Evolutionary conservation across 2,329 filamentous ascomycete species (phyloP).

Genomic region (Penicillium sp.): DNA sequence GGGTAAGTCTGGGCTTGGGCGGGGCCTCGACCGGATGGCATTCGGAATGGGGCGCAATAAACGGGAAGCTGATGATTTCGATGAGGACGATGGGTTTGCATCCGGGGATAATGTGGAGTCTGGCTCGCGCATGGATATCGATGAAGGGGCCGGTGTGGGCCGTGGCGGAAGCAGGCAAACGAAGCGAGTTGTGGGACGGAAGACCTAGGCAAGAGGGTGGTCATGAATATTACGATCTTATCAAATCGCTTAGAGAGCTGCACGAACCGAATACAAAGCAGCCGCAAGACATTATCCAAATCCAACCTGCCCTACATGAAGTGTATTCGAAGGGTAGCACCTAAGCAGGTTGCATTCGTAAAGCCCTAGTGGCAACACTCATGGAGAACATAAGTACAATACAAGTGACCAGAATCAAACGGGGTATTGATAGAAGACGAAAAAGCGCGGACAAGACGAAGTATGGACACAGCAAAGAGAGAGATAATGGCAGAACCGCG

Average conservation of each 20-base stretch:
- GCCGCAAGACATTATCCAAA: neutral
- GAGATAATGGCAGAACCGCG: slow-evolving; percentile 9
- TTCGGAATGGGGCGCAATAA: slow-evolving; percentile 37
- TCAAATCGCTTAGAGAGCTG: neutral
- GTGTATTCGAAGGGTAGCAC: neutral
- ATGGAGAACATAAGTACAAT: slow-evolving; percentile 34
- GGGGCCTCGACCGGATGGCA: slow-evolving; percentile 13
- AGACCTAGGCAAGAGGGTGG: slow-evolving; percentile 24
- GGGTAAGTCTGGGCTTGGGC: slow-evolving; percentile 8
- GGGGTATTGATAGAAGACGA: slow-evolving; percentile 38
- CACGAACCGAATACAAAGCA: neutral
- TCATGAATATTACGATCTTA: slow-evolving; percentile 2
- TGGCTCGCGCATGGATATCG: slow-evolving; percentile 43
- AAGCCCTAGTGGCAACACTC: slow-evolving; percentile 24
- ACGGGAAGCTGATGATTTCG: slow-evolving; percentile 43
- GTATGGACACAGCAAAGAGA: slow-evolving; percentile 29
- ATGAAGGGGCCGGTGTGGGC: slow-evolving; percentile 35
- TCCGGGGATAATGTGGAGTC: slow-evolving; percentile 30
- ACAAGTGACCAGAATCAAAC: slow-evolving; percentile 26
- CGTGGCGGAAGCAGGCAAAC: slow-evolving; percentile 32
- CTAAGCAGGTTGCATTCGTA: slow-evolving; percentile 22
- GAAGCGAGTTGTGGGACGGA: slow-evolving; percentile 42
- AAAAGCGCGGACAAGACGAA: slow-evolving; percentile 7
- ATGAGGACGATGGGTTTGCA: slow-evolving; percentile 42
- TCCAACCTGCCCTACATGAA: too few relatives aligned